Evolutionary conservation across 352 stramenopile species (phyloP), one percentile per base, ranked within the genome.

Genomic region (Globisporangium splendens): DNA sequence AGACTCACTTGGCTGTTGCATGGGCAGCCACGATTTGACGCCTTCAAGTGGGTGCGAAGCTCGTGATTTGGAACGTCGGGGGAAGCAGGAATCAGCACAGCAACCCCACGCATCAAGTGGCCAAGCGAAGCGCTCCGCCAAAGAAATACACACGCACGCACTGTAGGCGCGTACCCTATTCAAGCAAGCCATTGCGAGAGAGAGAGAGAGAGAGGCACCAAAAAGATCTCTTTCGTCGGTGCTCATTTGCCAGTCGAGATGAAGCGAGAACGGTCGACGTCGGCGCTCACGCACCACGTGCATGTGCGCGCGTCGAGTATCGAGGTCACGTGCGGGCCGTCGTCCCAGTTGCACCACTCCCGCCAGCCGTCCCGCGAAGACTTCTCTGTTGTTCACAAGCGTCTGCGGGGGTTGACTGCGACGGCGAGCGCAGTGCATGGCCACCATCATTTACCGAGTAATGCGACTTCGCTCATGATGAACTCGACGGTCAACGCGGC

Each of bases 211-310:
- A 38, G 20, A 47, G 14, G 11, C 13, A 17, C 52, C 7, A 50
- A 35, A 35, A 35, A 35, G 28, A 35, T 35, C 28, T 4, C 28
- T 4, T 35, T 35, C 28, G 24, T 31, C 10, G 28, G 24, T 5
- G 24, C 5, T 31, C 24, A 31, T 31, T 10, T 35, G 1, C 2
- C 17, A 15, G 12, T 14, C 13, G 7, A 35, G 12, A 84, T 85
- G 75, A 82, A 83, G 57, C 75, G 72, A 46, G 72, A 83, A 56
- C 72, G 72, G 28, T 69, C 72, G 21, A 53, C 69, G 42, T 70
- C 57, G 21, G 59, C 54, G 15, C 50, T 79, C 35, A 59, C 63
- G 10, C 65, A 63, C 5, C 28, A 35, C 44, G 18, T 73, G 39
- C 59, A 69, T 54, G 46, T 63, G 33, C 50, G 61, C 43, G 33